Conservation (phyloP, 2,329 filamentous ascomycete species). For the Exophiala mesophila region DNA sequence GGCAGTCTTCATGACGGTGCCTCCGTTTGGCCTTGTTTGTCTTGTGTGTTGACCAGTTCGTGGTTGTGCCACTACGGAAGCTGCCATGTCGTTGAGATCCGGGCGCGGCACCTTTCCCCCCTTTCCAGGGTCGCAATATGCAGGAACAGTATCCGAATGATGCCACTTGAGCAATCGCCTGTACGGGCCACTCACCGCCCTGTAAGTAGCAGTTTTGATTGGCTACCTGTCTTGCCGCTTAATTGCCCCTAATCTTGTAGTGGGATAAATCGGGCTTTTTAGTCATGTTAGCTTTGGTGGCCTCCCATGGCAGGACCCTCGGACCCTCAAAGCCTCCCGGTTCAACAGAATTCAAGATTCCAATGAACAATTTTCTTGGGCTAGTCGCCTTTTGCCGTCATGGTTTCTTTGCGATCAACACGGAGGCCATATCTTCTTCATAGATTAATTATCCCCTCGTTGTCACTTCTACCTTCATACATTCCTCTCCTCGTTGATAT, state of each 20-base stretch:
- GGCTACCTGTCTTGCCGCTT: background rate
- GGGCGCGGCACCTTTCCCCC: background rate
- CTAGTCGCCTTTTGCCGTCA: no score
- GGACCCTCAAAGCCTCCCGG: background rate
- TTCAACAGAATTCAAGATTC: constrained; percentile 3
- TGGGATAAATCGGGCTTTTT: background rate
- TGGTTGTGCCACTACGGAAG: background rate
- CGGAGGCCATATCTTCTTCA: no score
- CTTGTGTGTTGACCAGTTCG: constrained; percentile 43
- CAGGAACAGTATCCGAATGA: background rate
- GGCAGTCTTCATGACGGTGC: no score
- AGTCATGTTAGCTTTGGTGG: background rate
- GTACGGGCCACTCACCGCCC: background rate
- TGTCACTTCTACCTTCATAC: no score
- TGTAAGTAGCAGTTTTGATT: background rate
- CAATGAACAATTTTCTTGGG: background rate
- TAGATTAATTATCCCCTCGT: no score
- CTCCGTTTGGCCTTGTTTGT: constrained; percentile 53
- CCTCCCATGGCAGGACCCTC: background rate
- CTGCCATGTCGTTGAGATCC: background rate
- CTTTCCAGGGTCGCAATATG: background rate
- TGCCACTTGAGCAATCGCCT: background rate
- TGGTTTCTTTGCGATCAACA: no score
- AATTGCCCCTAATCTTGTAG: background rate
- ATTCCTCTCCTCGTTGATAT: no score